These are phyloP conservation scores for Penicillium digitatum DNA, from an alignment of 2,329 filamentous ascomycete species.

Conservation along the genomic window DNA sequence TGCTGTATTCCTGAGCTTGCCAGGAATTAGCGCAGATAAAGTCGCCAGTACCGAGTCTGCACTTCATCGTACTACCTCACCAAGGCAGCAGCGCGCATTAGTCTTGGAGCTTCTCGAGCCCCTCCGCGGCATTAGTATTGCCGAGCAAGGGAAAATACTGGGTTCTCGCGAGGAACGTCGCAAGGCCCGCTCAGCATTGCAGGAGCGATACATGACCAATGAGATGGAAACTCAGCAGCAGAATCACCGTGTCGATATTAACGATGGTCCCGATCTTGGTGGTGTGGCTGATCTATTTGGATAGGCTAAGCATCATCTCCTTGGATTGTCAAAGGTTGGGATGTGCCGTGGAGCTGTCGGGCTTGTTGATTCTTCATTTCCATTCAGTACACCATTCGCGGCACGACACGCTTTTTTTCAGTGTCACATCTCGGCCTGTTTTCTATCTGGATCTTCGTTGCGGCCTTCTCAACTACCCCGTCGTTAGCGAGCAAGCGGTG, in stretches of 20 bases:
- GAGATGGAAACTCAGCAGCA: conserved; percentile 44
- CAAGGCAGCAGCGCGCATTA: conserved; percentile 73
- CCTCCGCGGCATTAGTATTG: conserved; percentile 84
- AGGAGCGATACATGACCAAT: conserved; percentile 43
- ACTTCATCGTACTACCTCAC: conserved; percentile 52
- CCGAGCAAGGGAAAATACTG: conserved; percentile 82
- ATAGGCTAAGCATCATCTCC: conserved; percentile 19
- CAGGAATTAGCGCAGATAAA: conserved; percentile 66
- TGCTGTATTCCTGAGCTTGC: conserved; percentile 72
- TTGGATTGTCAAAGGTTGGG: neutral
- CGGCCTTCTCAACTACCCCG: conserved; percentile 19
- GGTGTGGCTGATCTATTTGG: conserved; percentile 55
- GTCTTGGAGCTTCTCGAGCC: conserved; percentile 82
- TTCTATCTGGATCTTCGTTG: conserved; percentile 7
- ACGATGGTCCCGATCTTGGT: conserved; percentile 49
- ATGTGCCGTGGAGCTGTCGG: neutral
- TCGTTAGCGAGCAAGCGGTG: conserved; percentile 12
- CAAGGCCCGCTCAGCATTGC: conserved; percentile 42
- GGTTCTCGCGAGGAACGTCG: conserved; percentile 40
- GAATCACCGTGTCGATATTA: conserved; percentile 41
- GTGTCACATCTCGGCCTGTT: neutral
- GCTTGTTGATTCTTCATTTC: neutral
- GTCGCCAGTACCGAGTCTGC: conserved; percentile 63
- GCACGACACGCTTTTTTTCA: neutral
- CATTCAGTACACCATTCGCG: neutral